Percentiles rank a stretch among this genome's conserved stretches.
Conservation (phyloP, 2,329 filamentous ascomycete species). For the Diplodia intermedia region DNA sequence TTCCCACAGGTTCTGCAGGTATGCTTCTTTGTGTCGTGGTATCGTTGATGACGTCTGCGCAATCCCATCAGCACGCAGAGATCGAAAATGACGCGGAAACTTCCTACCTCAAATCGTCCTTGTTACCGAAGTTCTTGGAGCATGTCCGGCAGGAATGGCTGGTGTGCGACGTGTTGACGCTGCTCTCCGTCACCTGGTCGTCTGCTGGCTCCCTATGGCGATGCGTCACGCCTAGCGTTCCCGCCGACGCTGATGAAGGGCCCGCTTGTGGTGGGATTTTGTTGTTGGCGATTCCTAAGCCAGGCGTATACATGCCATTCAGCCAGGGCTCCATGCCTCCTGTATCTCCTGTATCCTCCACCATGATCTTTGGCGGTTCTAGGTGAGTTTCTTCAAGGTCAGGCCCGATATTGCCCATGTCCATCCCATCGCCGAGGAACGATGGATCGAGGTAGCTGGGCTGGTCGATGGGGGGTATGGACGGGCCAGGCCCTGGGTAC, state of each 20-base stretch:
- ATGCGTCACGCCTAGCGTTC: not conserved
- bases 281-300: not conserved
- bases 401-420: not conserved
- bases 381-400: not conserved
- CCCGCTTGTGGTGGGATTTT: not conserved
- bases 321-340: conserved; percentile 1
- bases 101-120: conserved; percentile 9
- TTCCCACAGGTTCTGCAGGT: not conserved
- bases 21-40: conserved; percentile 9
- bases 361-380: not conserved
- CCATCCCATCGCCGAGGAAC: not conserved
- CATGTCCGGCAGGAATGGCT: conserved; percentile 6
- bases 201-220: not conserved
- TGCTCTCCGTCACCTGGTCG: conserved; percentile 12
- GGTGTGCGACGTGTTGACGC: conserved; percentile 16
- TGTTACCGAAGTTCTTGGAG: conserved; percentile 7
- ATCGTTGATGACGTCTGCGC: conserved; percentile 22
- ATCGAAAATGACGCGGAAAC: not conserved
- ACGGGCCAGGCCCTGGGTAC: not conserved
- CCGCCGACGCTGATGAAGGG: not conserved
- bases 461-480: not conserved
- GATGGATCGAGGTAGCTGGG: not conserved
- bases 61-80: not conserved
- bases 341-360: not conserved
- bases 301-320: not conserved